phyloP scores from a whole-genome alignment of 345 rosid species.

The Garcia nutans region DNA sequence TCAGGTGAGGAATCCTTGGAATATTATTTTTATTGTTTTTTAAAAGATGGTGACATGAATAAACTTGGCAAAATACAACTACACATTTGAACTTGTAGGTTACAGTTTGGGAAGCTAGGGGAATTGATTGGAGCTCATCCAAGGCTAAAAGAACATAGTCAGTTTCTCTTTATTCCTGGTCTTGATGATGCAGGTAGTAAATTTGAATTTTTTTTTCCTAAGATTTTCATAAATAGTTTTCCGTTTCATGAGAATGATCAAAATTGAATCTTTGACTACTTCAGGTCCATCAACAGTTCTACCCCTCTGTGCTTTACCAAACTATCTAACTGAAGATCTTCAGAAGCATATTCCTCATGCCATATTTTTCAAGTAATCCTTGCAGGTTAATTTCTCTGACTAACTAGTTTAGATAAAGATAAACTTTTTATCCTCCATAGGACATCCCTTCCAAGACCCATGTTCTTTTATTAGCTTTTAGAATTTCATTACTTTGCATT shows the following conservation, averaged over 20 bases:
- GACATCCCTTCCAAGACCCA: background rate
- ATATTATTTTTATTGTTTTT: background rate
- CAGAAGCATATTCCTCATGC: conserved; percentile 63
- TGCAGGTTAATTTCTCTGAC: conserved; percentile 65
- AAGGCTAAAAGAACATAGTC: conserved; percentile 71
- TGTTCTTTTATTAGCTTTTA: background rate
- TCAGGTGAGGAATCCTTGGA: conserved; percentile 51
- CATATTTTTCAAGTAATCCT: conserved; percentile 88
- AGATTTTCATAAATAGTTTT: background rate
- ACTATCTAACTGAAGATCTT: conserved; percentile 73
- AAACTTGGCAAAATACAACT: background rate
- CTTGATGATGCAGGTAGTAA: conserved; percentile 84
- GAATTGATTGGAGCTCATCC: conserved; percentile 67
- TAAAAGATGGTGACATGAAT: background rate
- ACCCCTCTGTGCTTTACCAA: conserved; percentile 80
- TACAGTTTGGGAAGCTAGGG: conserved; percentile 81
- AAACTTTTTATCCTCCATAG: conserved; percentile 1
- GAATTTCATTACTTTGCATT: background rate
- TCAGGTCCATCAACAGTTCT: conserved; percentile 86
- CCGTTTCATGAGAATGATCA: conserved; percentile 3
- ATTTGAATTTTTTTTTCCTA: conserved; percentile 4
- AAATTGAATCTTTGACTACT: conserved; percentile 20
- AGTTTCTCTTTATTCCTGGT: conserved; percentile 88
- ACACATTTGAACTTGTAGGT: conserved; percentile 33
- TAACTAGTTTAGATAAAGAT: conserved; percentile 7